These are phyloP conservation scores for Eleusine coracana DNA, from an alignment of 176 grass and related monocot genomes.

Conservation along the genomic window DNA sequence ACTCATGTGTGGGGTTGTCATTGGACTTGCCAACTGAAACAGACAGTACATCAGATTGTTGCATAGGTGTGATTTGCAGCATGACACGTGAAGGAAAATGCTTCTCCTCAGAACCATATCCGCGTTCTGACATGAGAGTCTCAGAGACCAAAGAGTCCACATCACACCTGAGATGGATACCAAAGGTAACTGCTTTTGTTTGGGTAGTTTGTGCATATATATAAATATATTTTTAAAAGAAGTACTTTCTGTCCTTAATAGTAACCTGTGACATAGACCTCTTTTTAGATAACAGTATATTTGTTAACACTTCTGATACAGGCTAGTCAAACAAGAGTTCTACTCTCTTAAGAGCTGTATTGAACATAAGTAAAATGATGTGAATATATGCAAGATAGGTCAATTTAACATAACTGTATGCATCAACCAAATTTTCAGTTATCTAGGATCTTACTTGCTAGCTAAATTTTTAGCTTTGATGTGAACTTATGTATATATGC, in stretches of 20 bases:
- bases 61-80: constrained; percentile 86
- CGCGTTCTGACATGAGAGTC: constrained; percentile 78
- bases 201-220: not conserved
- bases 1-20: constrained; percentile 72
- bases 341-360: constrained; percentile 25
- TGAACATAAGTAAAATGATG: not conserved
- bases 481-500: not conserved
- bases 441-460: constrained; percentile 14
- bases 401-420: constrained; percentile 4
- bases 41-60: constrained; percentile 73
- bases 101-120: constrained; percentile 85
- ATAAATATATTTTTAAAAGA: not conserved
- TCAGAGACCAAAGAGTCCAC: constrained; percentile 72
- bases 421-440: constrained; percentile 2
- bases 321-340: constrained; percentile 5
- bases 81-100: constrained; percentile 83
- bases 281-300: constrained; percentile 16
- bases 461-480: constrained; percentile 10
- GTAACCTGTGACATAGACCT: constrained; percentile 1
- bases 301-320: constrained; percentile 5
- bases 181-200: constrained; percentile 32
- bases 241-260: not conserved
- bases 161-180: constrained; percentile 60
- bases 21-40: constrained; percentile 82
- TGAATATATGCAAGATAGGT: constrained; percentile 10